Evolutionary conservation across 345 rosid genomes (phyloP), one percentile per base, ranked within the genome.

Genomic region (Melastoma malabathricum): DNA sequence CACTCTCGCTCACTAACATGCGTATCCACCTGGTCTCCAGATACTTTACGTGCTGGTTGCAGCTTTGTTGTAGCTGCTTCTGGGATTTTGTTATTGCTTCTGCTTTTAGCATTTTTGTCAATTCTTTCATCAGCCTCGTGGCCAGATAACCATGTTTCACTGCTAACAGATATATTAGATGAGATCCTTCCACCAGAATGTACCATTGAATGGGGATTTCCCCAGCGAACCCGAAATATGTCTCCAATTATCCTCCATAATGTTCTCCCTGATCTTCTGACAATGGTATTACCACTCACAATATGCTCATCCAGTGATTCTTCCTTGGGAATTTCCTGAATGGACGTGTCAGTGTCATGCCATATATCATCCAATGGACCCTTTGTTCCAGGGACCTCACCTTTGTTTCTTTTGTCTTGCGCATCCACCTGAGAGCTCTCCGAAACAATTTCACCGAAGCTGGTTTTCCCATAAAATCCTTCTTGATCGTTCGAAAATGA

Each of bases 361-460:
- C 98, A 92, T 79, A 84, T 68, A 63, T 87, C 90, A 71, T 84
- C 93, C 62, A 86, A 67, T 23, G 82, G 95, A 31, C 96, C 93
- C 80, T 77, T 84, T 34, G 51, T 77, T 64, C 84, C 80, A 58
- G 80, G 75, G 58, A 72, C 75, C 60, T 60, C 71, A 18, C 75
- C 68, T 56, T 70, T 60, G 60, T 20, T 60, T 65, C 54, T 66
- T 18, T 81, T 70, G 58, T 70, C 71, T 50, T 18, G 62, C 27
- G 58, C 71, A 66, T 64, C 69, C 71, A 69, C 50, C 54, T 68
- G 70, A 18, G 44, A 25, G 23, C 59, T 68, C 44, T 48, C 67
- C 13, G 67, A 62, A 49, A 58, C 65, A 56, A 48, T 43, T 16
- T 64, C 69, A 67, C 60, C 56, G 7, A 62, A 67, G 55, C 52